Evolutionary conservation across 164 flowering plant genomes (phyloP).

Genomic region (Tetrastigma voinierianum): DNA sequence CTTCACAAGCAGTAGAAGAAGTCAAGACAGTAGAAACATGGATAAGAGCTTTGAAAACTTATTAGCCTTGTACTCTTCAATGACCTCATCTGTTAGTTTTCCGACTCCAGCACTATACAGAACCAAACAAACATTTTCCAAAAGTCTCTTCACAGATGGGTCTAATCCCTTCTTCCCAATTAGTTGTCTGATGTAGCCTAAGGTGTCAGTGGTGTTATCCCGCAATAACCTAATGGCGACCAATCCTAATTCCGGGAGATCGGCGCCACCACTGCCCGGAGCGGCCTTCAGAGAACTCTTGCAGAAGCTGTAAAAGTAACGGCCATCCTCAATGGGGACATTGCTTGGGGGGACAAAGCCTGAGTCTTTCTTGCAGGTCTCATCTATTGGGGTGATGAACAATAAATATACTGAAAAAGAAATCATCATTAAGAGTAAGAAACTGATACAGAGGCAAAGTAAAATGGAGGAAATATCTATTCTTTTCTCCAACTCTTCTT

Average conservation of each 20-base stretch:
- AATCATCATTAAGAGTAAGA: constrained; percentile 1
- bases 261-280: constrained; percentile 37
- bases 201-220: constrained; percentile 38
- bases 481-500: neutral
- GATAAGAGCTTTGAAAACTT: constrained; percentile 35
- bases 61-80: constrained; percentile 24
- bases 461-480: constrained; percentile 1
- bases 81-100: constrained; percentile 25
- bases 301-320: constrained; percentile 46
- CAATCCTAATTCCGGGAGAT: constrained; percentile 34
- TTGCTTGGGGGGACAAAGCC: constrained; percentile 13
- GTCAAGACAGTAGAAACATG: constrained; percentile 37
- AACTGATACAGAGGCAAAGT: constrained; percentile 1
- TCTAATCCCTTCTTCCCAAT: constrained; percentile 22
- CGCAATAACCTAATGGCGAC: constrained; percentile 34
- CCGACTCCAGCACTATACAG: constrained; percentile 47
- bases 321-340: no score
- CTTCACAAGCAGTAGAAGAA: constrained; percentile 58
- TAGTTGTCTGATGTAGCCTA: constrained; percentile 23
- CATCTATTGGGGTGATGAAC: constrained; percentile 19
- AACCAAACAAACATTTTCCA: constrained; percentile 45
- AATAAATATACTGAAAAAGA: neutral
- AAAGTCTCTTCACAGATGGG: constrained; percentile 16
- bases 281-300: constrained; percentile 35
- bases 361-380: constrained; percentile 50